A percentile compares a stretch with the other conserved stretches of the same genome.
phyloP scores from a whole-genome alignment of 768 basidiomycete genomes.

The Boletellus emodensis region DNA sequence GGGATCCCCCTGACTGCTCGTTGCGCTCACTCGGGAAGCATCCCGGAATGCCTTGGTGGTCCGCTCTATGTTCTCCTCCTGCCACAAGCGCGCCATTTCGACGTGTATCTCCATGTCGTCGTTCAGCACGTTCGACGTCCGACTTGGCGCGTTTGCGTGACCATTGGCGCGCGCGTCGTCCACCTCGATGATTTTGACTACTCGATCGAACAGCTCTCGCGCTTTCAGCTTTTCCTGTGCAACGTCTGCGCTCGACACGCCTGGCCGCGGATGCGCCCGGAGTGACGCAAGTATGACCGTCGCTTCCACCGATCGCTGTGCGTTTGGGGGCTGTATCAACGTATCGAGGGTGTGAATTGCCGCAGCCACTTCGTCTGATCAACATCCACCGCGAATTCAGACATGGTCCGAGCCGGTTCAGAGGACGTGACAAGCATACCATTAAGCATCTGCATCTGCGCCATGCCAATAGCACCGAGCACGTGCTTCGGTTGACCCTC shows the following conservation, averaged over 20 bases:
- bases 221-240: slow-evolving; percentile 69
- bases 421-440: slow-evolving; percentile 44
- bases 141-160: slow-evolving; percentile 27
- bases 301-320: slow-evolving; percentile 74
- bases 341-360: slow-evolving; percentile 85
- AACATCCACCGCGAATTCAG: not conserved
- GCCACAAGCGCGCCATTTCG: slow-evolving; percentile 91
- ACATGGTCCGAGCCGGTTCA: not conserved
- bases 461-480: slow-evolving; percentile 78
- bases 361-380: slow-evolving; percentile 73
- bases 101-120: slow-evolving; percentile 85
- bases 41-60: slow-evolving; percentile 70
- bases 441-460: slow-evolving; percentile 81
- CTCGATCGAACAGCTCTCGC: slow-evolving; percentile 77
- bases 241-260: slow-evolving; percentile 69
- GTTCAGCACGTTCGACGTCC: slow-evolving; percentile 49
- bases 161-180: slow-evolving; percentile 54
- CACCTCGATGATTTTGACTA: slow-evolving; percentile 58
- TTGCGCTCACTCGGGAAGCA: slow-evolving; percentile 62
- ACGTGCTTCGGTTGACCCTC: slow-evolving; percentile 72
- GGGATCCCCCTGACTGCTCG: slow-evolving; percentile 51
- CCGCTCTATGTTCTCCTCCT: slow-evolving; percentile 71
- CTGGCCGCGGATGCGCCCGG: slow-evolving; percentile 77
- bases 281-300: slow-evolving; percentile 87
- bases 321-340: slow-evolving; percentile 61